Percentiles rank a stretch among this genome's conserved stretches.
Conservation (phyloP, 257 asterid genomes). For the Paraleonurus japonicus region DNA sequence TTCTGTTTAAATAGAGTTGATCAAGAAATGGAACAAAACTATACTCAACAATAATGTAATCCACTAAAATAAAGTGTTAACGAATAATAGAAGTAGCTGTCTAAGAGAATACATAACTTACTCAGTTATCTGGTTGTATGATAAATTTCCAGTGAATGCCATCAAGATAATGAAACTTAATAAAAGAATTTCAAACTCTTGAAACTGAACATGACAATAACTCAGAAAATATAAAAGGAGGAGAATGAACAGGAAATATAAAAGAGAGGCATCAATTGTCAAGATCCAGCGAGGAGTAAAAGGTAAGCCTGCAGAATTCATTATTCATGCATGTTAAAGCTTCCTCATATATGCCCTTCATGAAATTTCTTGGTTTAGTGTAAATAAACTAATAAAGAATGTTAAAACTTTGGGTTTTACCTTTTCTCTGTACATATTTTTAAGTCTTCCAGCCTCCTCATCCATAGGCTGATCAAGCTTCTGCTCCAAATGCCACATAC, state of each 20-base stretch:
- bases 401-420: conserved; percentile 23
- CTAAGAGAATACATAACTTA: neutral
- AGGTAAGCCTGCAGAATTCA: neutral
- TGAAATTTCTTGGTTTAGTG: neutral
- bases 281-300: neutral
- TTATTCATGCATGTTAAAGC: neutral
- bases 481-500: conserved; percentile 28
- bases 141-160: neutral
- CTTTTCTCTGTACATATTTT: conserved; percentile 74
- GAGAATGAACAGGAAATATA: neutral
- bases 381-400: neutral
- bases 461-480: conserved; percentile 91
- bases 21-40: conserved; percentile 14
- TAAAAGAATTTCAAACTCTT: neutral
- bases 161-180: neutral
- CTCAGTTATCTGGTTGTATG: neutral
- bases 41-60: neutral
- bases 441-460: conserved; percentile 79
- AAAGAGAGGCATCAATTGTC: neutral
- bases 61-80: neutral
- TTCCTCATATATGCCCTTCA: neutral
- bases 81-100: neutral
- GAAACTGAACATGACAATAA: neutral
- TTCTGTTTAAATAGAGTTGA: neutral
- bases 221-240: neutral